phyloP scores from a whole-genome alignment of 208 protist genomes.

The Leptomonas pyrrhocoris region DNA sequence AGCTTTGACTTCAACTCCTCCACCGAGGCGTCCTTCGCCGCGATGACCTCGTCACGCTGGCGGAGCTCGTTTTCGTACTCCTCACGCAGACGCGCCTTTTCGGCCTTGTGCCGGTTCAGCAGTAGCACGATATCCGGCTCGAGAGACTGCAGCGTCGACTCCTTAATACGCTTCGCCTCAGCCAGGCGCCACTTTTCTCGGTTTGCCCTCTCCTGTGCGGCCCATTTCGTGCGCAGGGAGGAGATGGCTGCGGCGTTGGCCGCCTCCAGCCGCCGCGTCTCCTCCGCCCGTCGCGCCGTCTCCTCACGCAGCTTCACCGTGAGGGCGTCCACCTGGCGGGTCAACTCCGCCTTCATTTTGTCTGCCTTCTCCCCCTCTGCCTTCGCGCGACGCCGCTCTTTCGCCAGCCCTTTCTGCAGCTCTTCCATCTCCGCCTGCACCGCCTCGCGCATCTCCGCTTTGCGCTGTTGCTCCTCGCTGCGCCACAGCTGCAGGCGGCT shows the following conservation, averaged over 20 bases:
- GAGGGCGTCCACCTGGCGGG: slow-evolving; percentile 56
- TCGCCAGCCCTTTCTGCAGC: slow-evolving; percentile 35
- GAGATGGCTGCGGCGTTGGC: slow-evolving; percentile 70
- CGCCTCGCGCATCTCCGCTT: slow-evolving; percentile 35
- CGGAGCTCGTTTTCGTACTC: slow-evolving; percentile 88
- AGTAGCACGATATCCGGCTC: slow-evolving; percentile 92
- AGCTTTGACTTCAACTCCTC: slow-evolving; percentile 69
- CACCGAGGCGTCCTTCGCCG: slow-evolving; percentile 73
- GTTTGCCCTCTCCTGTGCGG: slow-evolving; percentile 77
- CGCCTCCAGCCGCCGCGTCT: slow-evolving; percentile 59
- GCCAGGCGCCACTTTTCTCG: slow-evolving; percentile 85
- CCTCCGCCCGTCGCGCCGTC: slow-evolving; percentile 50
- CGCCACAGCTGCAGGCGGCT: slow-evolving; percentile 43
- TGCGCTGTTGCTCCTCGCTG: slow-evolving; percentile 41
- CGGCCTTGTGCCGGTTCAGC: slow-evolving; percentile 91
- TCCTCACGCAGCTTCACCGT: slow-evolving; percentile 60
- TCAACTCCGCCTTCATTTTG: slow-evolving; percentile 62
- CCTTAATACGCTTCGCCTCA: slow-evolving; percentile 91
- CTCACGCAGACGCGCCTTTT: slow-evolving; percentile 88
- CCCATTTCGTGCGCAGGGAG: slow-evolving; percentile 67
- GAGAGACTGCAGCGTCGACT: slow-evolving; percentile 88
- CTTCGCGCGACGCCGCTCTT: slow-evolving; percentile 38
- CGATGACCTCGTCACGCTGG: slow-evolving; percentile 79
- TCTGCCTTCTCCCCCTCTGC: slow-evolving; percentile 40
- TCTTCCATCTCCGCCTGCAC: slow-evolving; percentile 56